Evolutionary conservation across 2,329 filamentous ascomycete genomes (phyloP).

Genomic region (Trichoderma sp.): DNA sequence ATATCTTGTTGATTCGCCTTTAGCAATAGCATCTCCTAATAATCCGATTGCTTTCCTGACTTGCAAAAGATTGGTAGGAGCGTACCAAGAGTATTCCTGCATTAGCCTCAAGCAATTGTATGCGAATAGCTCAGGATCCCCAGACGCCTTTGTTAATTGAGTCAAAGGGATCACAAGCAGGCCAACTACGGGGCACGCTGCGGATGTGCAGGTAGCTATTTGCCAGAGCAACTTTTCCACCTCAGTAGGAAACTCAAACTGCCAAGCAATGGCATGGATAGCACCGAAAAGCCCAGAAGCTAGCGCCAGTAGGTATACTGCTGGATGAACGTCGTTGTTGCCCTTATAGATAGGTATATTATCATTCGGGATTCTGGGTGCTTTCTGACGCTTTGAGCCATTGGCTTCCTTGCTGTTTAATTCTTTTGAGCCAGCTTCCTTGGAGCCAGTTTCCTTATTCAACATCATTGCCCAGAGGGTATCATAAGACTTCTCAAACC

Average conservation of each 20-base stretch:
- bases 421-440: neutral
- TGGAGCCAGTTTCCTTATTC: neutral
- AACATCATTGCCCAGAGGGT: neutral
- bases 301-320: neutral
- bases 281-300: neutral
- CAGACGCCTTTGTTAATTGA: neutral
- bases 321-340: neutral
- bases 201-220: neutral
- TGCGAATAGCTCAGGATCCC: neutral
- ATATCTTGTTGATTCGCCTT: neutral
- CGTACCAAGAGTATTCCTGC: neutral
- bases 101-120: neutral
- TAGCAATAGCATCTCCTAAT: neutral
- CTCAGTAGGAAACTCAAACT: neutral
- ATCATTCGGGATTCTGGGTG: neutral
- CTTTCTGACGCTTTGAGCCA: neutral
- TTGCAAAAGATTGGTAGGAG: too few relatives aligned
- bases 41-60: neutral
- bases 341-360: neutral
- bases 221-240: neutral
- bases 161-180: neutral
- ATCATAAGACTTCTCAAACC: neutral
- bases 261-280: neutral
- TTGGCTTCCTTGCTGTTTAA: fast-evolving
- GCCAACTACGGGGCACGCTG: neutral